phyloP scores from a whole-genome alignment of 2,329 filamentous ascomycete genomes.

The Trichoderma sp. region DNA sequence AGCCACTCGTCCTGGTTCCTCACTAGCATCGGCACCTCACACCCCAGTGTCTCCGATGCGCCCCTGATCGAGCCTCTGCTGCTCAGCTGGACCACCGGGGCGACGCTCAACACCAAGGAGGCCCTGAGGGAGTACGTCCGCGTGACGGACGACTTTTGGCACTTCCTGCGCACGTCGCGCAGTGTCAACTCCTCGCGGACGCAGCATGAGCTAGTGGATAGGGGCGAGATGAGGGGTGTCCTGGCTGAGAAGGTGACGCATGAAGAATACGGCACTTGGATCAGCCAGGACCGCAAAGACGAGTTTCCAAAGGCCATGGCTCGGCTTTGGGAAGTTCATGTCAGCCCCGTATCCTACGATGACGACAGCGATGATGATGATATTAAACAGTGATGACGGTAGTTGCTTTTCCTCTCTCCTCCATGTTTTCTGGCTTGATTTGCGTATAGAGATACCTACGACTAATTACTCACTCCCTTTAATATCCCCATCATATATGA shows the following conservation, averaged over 20 bases:
- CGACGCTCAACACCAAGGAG: slow-evolving; percentile 54
- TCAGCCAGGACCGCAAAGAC: slow-evolving; percentile 36
- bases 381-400: background rate
- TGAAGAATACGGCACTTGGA: slow-evolving; percentile 43
- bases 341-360: slow-evolving; percentile 32
- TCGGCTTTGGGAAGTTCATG: slow-evolving; percentile 47
- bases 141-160: slow-evolving; percentile 58
- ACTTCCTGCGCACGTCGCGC: slow-evolving; percentile 39
- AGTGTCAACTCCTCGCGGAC: background rate
- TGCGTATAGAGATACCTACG: background rate
- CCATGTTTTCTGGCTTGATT: background rate
- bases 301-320: slow-evolving; percentile 38
- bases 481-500: background rate
- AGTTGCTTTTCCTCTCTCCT: background rate
- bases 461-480: background rate
- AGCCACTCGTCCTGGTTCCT: slow-evolving; percentile 54
- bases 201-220: background rate
- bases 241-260: slow-evolving; percentile 52
- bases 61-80: slow-evolving; percentile 64
- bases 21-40: slow-evolving; percentile 56
- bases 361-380: background rate
- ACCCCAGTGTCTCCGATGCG: slow-evolving; percentile 67
- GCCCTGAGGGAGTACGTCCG: slow-evolving; percentile 63
- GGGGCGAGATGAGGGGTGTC: slow-evolving; percentile 44
- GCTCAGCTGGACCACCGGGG: slow-evolving; percentile 62